A percentile compares a stretch with the other conserved stretches of the same genome.
phyloP scores from a whole-genome alignment of 495 filamentous ascomycete genomes.

The Podospora appendiculata region DNA sequence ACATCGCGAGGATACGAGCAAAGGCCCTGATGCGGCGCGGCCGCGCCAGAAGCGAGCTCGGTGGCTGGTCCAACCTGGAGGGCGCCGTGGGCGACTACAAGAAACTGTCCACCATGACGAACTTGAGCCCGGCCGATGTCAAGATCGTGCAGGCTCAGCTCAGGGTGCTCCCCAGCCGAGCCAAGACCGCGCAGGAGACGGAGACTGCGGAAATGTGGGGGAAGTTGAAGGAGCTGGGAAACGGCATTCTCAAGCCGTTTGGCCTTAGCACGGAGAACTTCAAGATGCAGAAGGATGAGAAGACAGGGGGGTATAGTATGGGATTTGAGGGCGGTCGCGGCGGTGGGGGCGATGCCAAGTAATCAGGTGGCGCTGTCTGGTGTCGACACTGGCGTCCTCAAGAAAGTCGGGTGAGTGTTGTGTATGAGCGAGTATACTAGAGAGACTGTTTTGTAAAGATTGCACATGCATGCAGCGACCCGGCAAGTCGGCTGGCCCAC shows the following conservation, averaged over 20 bases:
- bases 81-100: conserved; percentile 75
- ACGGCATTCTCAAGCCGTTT: conserved; percentile 87
- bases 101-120: conserved; percentile 43
- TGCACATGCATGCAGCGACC: too few relatives aligned
- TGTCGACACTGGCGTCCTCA: too few relatives aligned
- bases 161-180: conserved; percentile 51
- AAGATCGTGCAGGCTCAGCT: conserved; percentile 60
- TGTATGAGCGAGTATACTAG: too few relatives aligned
- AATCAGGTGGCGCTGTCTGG: too few relatives aligned
- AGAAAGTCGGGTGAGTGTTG: too few relatives aligned
- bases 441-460: too few relatives aligned
- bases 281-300: conserved; percentile 83
- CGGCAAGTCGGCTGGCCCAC: too few relatives aligned
- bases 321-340: conserved; percentile 56
- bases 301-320: conserved; percentile 86
- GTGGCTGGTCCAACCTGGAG: conserved; percentile 74
- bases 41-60: conserved; percentile 59
- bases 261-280: conserved; percentile 90
- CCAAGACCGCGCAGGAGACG: conserved; percentile 68
- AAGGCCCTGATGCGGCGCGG: conserved; percentile 86
- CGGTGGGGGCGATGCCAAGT: neutral
- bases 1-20: conserved; percentile 68
- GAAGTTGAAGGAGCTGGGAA: conserved; percentile 88
- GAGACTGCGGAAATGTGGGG: conserved; percentile 96
- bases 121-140: conserved; percentile 55